phyloP scores from a whole-genome alignment of 2,329 filamentous ascomycete species.

The Camptophora hylomeconis region DNA sequence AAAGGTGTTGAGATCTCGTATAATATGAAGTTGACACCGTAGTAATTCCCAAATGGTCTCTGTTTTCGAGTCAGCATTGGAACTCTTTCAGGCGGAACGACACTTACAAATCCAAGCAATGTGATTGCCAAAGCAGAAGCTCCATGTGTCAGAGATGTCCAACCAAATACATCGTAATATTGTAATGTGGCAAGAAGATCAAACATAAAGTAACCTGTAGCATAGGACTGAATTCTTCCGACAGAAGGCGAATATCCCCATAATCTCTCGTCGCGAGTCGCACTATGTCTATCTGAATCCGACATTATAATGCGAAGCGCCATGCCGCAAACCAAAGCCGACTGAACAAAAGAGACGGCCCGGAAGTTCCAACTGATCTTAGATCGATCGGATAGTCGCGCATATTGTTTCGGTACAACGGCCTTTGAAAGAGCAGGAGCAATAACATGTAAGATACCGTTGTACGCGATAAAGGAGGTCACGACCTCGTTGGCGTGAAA shows the following conservation, averaged over 20 bases:
- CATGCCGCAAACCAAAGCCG: slow-evolving; percentile 54
- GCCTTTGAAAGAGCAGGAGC: slow-evolving; percentile 53
- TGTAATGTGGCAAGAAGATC: slow-evolving; percentile 58
- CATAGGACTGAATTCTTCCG: slow-evolving; percentile 63
- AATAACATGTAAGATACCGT: slow-evolving; percentile 50
- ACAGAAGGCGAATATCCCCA: slow-evolving; percentile 65
- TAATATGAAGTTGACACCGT: slow-evolving; percentile 66
- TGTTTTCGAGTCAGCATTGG: slow-evolving; percentile 23
- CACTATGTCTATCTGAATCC: slow-evolving; percentile 54
- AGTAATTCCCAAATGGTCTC: slow-evolving; percentile 77
- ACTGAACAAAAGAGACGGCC: slow-evolving; percentile 72
- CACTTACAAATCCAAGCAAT: slow-evolving; percentile 63
- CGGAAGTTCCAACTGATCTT: slow-evolving; percentile 76
- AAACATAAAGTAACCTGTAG: slow-evolving; percentile 74
- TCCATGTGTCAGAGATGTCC: slow-evolving; percentile 67
- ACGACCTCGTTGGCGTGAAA: slow-evolving; percentile 71
- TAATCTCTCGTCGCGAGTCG: slow-evolving; percentile 55
- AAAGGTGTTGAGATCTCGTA: slow-evolving; percentile 80
- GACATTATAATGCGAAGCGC: slow-evolving; percentile 60
- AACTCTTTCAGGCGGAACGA: slow-evolving; percentile 2
- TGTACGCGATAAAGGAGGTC: slow-evolving; percentile 54
- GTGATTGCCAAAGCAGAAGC: slow-evolving; percentile 62
- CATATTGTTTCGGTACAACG: slow-evolving; percentile 53
- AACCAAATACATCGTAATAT: slow-evolving; percentile 59
- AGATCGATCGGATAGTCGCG: slow-evolving; percentile 46